Percentiles rank a stretch among this genome's conserved stretches.
Conservation (phyloP, 2,329 filamentous ascomycete species). For the Fusarium metavorans region DNA sequence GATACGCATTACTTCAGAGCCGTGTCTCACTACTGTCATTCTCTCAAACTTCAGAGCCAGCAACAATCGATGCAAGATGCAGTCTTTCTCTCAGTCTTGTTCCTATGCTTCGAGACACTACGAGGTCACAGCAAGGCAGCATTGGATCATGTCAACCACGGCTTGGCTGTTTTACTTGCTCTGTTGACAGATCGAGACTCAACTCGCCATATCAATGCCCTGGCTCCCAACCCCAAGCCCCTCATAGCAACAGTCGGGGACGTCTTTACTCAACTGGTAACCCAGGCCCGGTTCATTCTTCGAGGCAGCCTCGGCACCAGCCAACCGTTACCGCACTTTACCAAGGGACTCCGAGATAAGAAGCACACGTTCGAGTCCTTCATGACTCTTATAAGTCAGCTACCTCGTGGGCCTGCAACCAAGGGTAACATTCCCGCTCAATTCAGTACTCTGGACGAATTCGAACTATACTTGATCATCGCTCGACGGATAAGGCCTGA, state of each 20-base stretch:
- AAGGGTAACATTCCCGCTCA: slow-evolving; percentile 1
- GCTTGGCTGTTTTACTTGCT: slow-evolving; percentile 48
- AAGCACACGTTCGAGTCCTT: slow-evolving; percentile 37
- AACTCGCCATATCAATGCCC: slow-evolving; percentile 1
- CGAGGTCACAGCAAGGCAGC: slow-evolving; percentile 48
- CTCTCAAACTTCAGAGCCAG: slow-evolving; percentile 47
- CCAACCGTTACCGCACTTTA: slow-evolving; percentile 32
- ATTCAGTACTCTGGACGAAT: slow-evolving; percentile 35
- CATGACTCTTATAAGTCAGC: slow-evolving; percentile 15
- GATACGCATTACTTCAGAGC: slow-evolving; percentile 48
- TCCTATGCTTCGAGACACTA: slow-evolving; percentile 49
- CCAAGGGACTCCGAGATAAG: slow-evolving; percentile 22
- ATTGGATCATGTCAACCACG: slow-evolving; percentile 52
- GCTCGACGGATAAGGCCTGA: slow-evolving; percentile 9
- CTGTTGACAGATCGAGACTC: slow-evolving; percentile 45
- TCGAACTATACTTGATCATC: slow-evolving; percentile 29
- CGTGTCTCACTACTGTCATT: slow-evolving; percentile 50
- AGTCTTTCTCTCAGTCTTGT: slow-evolving; percentile 48
- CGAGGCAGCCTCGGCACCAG: slow-evolving; percentile 19
- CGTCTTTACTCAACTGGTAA: slow-evolving; percentile 25
- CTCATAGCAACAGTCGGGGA: slow-evolving; percentile 30
- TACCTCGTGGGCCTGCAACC: slow-evolving; percentile 14
- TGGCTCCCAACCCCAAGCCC: slow-evolving; percentile 39
- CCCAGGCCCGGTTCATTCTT: slow-evolving; percentile 29
- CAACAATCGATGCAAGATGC: slow-evolving; percentile 45